Conservation (phyloP, 2,329 filamentous ascomycete genomes). For the Aspergillus quadricinctus region DNA sequence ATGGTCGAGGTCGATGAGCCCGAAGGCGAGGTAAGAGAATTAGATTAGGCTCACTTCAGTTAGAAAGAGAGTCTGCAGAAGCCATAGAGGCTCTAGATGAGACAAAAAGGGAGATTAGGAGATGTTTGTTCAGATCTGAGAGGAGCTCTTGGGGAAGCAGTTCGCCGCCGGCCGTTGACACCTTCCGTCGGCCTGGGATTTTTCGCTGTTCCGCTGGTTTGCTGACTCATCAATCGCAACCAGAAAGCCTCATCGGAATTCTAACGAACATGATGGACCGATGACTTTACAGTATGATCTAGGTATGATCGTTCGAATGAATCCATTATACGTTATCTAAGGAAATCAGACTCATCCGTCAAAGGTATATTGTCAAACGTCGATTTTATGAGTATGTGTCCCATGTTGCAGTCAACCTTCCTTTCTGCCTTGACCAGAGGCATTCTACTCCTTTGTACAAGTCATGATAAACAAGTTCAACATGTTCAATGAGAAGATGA, state of each 20-base stretch:
- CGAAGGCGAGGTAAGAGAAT: constrained; percentile 17
- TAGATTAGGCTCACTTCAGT: constrained; percentile 12
- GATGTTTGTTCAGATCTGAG: constrained; percentile 5
- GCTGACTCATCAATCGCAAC: constrained; percentile 30
- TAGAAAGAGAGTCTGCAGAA: constrained; percentile 17
- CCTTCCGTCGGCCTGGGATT: constrained; percentile 21
- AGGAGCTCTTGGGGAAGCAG: constrained; percentile 23
- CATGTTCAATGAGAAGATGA: not conserved
- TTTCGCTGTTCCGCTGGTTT: constrained; percentile 25
- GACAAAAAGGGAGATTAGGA: constrained; percentile 10
- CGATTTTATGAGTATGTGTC: not conserved
- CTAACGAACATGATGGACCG: constrained; percentile 5
- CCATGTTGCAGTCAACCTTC: not conserved
- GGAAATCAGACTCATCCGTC: not conserved
- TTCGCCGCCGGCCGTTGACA: constrained; percentile 9
- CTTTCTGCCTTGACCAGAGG: not conserved
- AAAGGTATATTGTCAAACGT: not conserved
- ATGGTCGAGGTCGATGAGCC: constrained; percentile 47
- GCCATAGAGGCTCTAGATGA: constrained; percentile 23
- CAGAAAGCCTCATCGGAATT: constrained; percentile 11
- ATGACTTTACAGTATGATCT: not conserved
- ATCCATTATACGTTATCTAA: not conserved
- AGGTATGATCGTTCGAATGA: not conserved
- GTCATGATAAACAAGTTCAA: not conserved
- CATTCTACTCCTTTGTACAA: not conserved